A percentile compares a stretch with the other conserved stretches of the same genome.
Evolutionary conservation across 1,284 basidiomycete genomes (phyloP).

Genomic region (Pulchroboletus neoregius): DNA sequence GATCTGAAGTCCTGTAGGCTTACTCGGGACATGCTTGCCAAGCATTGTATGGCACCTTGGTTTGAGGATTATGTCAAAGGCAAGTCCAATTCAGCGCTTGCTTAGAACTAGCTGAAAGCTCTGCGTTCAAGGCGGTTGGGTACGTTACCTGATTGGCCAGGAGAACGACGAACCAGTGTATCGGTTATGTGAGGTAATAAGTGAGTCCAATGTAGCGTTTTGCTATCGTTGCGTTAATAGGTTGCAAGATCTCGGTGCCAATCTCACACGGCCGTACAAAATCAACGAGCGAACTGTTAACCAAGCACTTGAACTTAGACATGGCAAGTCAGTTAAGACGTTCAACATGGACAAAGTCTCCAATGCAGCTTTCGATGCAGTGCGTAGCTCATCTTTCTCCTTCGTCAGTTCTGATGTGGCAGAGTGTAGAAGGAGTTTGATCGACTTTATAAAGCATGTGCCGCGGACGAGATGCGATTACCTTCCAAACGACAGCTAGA

Average conservation of each 20-base stretch:
- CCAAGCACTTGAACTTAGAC: conserved; percentile 63
- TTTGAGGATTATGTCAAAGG: conserved; percentile 77
- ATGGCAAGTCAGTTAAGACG: conserved; percentile 56
- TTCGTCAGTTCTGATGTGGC: conserved; percentile 9
- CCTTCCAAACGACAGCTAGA: conserved; percentile 64
- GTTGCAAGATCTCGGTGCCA: conserved; percentile 38
- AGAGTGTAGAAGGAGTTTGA: conserved; percentile 67
- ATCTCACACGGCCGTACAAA: conserved; percentile 65
- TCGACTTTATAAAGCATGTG: conserved; percentile 48
- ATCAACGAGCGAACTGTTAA: conserved; percentile 65
- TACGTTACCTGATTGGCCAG: conserved; percentile 69
- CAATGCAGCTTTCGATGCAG: conserved; percentile 59
- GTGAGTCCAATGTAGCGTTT: conserved; percentile 43
- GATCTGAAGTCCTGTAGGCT: conserved; percentile 60
- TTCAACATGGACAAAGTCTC: conserved; percentile 82
- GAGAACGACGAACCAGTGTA: conserved; percentile 63
- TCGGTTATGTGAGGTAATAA: conserved; percentile 73
- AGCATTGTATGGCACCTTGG: conserved; percentile 67
- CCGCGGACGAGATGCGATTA: conserved; percentile 56
- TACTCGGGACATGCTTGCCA: conserved; percentile 60
- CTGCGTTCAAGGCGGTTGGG: conserved; percentile 61
- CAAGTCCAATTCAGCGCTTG: conserved; percentile 29
- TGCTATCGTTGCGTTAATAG: conserved; percentile 8
- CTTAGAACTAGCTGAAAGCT: conserved; percentile 9
- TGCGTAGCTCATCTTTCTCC: conserved; percentile 36